Base-by-base conservation (phyloP, 2,329 filamentous ascomycete genomes). In the Plectosphaerella plurivora region DNA sequence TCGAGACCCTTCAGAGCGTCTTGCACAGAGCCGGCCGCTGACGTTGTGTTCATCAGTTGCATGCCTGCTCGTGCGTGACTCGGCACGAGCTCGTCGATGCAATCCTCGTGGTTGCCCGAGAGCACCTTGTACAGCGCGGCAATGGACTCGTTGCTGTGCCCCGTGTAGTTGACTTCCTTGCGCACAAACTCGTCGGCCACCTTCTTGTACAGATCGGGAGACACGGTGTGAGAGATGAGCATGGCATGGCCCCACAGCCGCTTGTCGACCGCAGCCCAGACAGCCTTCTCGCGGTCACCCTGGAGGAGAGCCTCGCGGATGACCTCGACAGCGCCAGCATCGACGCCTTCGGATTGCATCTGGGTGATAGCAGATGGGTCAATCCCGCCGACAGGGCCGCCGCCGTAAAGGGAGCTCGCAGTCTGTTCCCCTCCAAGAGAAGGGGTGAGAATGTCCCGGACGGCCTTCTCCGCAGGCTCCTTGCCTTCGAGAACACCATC, bases 241-340 rank as follows among this genome's bases (percentile, higher is more conserved):
- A 99, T 88, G 3, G 94, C 95, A 68, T 99, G 95, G 2, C 91
- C 94, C 95, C 95, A 99, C 3, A 99, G 75, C 47, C 92, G 84
- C 67, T 92, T 91, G 67, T 99, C 94, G 33, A 91, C 93, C 5
- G 94, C 92, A 57, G 88, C 79, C 93, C 93, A 97, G 0, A 95
- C 89, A 5, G 94, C 94, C 60, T 92, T 90, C 63, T 97, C 91
- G 20, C 91, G 83, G 46, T 97, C 87, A 10, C 95, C 94, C 51
- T 82, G 75, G 9, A 96, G 76, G 5, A 99, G 78, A 61, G 84
- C 78, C 45, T 79, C 84, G 25, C 89, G 87, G 46, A 97, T 78
- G 53, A 85, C 79, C 55, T 91, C 84, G 39, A 96, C 74, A 5
- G 85, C 82, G 2, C 79, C 75, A 6, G 84, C 74, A 67, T 96